These are phyloP conservation scores for Daldinia vernicosa DNA, from an alignment of 495 filamentous ascomycete genomes.

Conservation along the genomic window DNA sequence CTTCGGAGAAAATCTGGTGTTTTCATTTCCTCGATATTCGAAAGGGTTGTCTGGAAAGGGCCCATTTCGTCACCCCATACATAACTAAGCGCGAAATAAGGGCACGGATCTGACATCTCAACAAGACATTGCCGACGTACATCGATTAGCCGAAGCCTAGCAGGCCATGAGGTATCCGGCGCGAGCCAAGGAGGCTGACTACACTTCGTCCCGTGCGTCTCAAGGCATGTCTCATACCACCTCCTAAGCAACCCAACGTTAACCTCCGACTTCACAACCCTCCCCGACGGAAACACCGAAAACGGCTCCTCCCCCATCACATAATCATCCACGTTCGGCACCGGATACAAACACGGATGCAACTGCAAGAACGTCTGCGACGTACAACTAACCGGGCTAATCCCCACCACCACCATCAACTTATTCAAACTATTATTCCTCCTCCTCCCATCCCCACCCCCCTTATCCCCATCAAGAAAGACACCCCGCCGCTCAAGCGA, in stretches of 20 bases:
- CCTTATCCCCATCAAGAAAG: not conserved
- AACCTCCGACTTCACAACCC: constrained; percentile 7
- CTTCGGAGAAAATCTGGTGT: not conserved
- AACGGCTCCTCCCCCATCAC: constrained; percentile 15
- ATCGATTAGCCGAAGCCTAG: not conserved
- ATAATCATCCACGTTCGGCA: not conserved
- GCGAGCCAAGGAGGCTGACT: not conserved
- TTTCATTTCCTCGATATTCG: not conserved
- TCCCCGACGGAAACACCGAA: constrained; percentile 19
- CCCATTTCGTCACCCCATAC: constrained; percentile 36
- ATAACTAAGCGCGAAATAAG: constrained; percentile 9
- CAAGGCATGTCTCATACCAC: not conserved
- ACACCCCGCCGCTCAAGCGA: not conserved
- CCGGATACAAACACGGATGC: not conserved
- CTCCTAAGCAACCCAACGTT: constrained; percentile 10
- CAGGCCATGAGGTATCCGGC: not conserved
- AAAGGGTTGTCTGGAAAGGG: constrained; percentile 9
- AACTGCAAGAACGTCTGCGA: not conserved
- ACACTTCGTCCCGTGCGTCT: not conserved
- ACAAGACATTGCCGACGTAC: not conserved
- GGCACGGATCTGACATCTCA: not conserved
- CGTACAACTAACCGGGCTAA: not conserved
- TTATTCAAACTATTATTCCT: not conserved
- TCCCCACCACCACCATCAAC: not conserved
- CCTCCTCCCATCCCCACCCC: not conserved